phyloP scores from a whole-genome alignment of 768 basidiomycete genomes.

The Thelephora ganbajun region DNA sequence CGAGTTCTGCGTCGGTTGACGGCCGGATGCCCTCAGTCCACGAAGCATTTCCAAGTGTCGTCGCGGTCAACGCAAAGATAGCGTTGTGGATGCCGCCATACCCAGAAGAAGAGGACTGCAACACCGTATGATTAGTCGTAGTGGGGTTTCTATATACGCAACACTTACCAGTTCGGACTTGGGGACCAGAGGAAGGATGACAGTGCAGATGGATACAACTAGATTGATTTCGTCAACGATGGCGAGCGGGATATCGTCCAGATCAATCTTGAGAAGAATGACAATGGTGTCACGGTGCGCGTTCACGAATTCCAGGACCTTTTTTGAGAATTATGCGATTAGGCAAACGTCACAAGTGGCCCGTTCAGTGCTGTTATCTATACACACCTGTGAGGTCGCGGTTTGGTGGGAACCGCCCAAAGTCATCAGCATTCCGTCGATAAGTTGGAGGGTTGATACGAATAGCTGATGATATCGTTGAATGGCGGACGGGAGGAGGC shows the following conservation, averaged over 20 bases:
- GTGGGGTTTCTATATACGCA: neutral
- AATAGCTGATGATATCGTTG: conserved; percentile 87
- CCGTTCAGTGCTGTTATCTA: neutral
- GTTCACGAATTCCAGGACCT: conserved; percentile 74
- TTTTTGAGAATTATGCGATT: neutral
- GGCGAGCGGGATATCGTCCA: conserved; percentile 43
- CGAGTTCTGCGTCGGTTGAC: conserved; percentile 50
- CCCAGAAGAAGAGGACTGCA: conserved; percentile 41
- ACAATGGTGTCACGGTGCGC: conserved; percentile 76
- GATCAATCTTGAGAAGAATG: conserved; percentile 67
- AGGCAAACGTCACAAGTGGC: neutral
- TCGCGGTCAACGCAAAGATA: conserved; percentile 60
- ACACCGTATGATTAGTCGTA: conserved; percentile 20
- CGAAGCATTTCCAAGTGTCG: conserved; percentile 44
- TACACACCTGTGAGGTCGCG: conserved; percentile 51
- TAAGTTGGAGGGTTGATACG: conserved; percentile 74
- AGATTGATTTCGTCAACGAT: conserved; percentile 72
- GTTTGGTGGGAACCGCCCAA: conserved; percentile 55
- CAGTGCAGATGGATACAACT: conserved; percentile 56
- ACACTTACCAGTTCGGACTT: conserved; percentile 63
- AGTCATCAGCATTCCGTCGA: conserved; percentile 65
- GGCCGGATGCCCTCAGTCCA: conserved; percentile 48
- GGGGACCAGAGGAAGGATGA: conserved; percentile 56
- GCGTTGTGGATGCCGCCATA: conserved; percentile 81
- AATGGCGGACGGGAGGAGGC: conserved; percentile 79